These are phyloP conservation scores for Prunus persica DNA, from an alignment of 306 rosid genomes.

Conservation along the genomic window Prunus_persica_NCBIv2 NC_034010.1:6044001-6044500, in stretches of 20 bases:
- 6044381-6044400: not conserved
- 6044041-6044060: not conserved
- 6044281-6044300: not conserved
- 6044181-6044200: not conserved
- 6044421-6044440: not conserved
- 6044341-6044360: not conserved
- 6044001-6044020: not conserved
- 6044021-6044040: not conserved
- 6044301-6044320: not conserved
- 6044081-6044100: not conserved
- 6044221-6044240: not conserved
- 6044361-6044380: too few relatives aligned
- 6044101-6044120: not conserved
- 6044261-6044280: not conserved
- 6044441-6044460: not conserved
- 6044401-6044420: not conserved
- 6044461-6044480: slow-evolving; percentile 2
- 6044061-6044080: not conserved
- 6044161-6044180: slow-evolving; percentile 1
- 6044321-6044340: not conserved
- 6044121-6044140: not conserved
- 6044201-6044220: not conserved
- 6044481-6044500: not conserved
- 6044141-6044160: not conserved
- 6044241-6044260: not conserved